Evolutionary conservation across 345 rosid genomes (phyloP), one percentile per base, ranked within the genome.

Genomic region (Geranium rotundifolium): DNA sequence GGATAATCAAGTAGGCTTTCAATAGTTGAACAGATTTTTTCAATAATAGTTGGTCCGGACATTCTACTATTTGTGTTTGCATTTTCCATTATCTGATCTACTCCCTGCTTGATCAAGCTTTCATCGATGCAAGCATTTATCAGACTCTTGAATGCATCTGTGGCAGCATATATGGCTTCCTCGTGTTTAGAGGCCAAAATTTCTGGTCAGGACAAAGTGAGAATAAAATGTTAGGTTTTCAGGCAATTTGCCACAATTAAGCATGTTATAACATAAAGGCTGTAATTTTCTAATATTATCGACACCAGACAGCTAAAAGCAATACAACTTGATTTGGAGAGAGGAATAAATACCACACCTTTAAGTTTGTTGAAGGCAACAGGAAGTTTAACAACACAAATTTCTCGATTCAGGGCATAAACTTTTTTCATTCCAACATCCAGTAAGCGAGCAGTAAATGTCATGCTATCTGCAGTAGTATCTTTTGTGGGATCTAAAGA

Each of bases 161-260:
- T 81, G 61, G 96, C 91, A 23, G 95, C 87, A 77, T 79, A 79
- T 69, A 90, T 77, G 50, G 99, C 91, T 80, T 90, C 99, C 76
- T 93, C 95, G n/a, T 93, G 96, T 67, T 90, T 95, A 12, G 90
- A 86, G n/a, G 81, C 86, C 75, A 90, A 13, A 75, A 88, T 80
- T 79, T 90, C 99, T 93, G 80, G 70, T 76, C 79, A 68, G 71
- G 63, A 6, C 41, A 62, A 61, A 63, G 31, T 17, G 15, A 16
- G 7, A 54, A 15, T 60, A 56, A 65, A 52, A 30, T 34, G 34
- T 58, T 17, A 56, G 54, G 29, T 31, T 52, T 4, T 2, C 39
- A 18, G 58, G 27, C 31, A 7, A 5, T 5, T 23, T 30, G 55
- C 27, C 19, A 30, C 37, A 39, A 46, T 19, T 8, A 20, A 50